Conservation (phyloP, 139 green algal species). For the Cymbomonas tetramitiformis region DNA sequence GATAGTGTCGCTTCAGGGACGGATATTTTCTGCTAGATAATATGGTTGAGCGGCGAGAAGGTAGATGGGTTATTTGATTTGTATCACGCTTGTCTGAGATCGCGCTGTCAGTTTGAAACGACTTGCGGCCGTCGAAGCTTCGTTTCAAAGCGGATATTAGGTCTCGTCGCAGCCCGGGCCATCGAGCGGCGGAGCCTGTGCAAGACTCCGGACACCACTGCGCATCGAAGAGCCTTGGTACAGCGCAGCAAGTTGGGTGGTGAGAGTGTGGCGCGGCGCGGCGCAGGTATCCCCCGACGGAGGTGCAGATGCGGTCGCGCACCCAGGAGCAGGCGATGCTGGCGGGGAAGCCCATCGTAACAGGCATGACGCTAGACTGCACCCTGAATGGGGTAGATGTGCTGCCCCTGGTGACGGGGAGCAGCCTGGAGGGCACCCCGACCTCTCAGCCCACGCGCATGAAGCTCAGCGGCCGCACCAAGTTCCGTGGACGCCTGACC, state of each 20-base stretch:
- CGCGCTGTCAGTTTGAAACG: too few species aligned
- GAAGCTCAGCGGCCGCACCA: conserved; percentile 24
- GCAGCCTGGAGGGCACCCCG: conserved; percentile 1
- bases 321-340: conserved; percentile 30
- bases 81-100: too few species aligned
- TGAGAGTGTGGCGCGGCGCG: conserved; percentile 7
- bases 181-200: too few species aligned
- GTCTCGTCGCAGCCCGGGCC: too few species aligned
- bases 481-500: too few species aligned
- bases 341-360: conserved; percentile 28
- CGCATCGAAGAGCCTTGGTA: background rate
- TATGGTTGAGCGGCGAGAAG: too few species aligned
- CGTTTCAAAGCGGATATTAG: too few species aligned
- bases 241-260: conserved; percentile 7
- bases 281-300: conserved; percentile 1
- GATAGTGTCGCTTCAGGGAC: too few species aligned
- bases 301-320: background rate
- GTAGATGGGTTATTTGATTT: too few species aligned
- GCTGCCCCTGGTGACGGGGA: conserved; percentile 35
- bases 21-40: too few species aligned
- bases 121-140: too few species aligned
- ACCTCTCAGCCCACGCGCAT: conserved; percentile 31
- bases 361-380: conserved; percentile 28
- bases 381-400: conserved; percentile 46
- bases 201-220: background rate